Percentiles rank a stretch among this genome's conserved stretches.
Evolutionary conservation across 2,329 filamentous ascomycete species (phyloP).

Genomic region (Tolypocladium endophyticum): DNA sequence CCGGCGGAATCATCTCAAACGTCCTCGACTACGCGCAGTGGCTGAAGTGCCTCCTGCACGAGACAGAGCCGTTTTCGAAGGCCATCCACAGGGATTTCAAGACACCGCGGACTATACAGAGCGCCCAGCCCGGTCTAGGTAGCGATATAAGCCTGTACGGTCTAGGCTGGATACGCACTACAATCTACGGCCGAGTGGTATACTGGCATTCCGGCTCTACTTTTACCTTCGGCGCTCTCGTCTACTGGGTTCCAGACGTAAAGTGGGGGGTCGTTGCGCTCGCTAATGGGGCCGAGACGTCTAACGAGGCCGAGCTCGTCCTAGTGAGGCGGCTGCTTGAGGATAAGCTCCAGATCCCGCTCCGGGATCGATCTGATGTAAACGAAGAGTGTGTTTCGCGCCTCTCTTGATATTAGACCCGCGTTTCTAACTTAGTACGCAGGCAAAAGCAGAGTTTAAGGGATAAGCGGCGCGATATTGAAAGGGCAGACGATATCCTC

Average conservation of each 20-base stretch:
- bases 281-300: conserved; percentile 3
- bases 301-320: conserved; percentile 18
- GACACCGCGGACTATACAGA: conserved; percentile 17
- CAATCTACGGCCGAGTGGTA: conserved; percentile 14
- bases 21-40: conserved; percentile 41
- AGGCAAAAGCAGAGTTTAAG: neutral
- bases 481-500: conserved; percentile 17
- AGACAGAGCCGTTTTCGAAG: conserved; percentile 12
- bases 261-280: neutral
- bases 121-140: neutral
- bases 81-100: conserved; percentile 17
- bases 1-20: conserved; percentile 32
- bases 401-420: neutral
- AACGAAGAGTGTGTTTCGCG: conserved; percentile 4
- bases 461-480: conserved; percentile 11
- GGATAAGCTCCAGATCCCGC: conserved; percentile 15
- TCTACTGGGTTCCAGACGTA: conserved; percentile 18
- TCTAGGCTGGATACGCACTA: conserved; percentile 17
- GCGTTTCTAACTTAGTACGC: too few species aligned
- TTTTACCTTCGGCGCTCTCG: conserved; percentile 13
- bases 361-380: conserved; percentile 9
- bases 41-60: conserved; percentile 34
- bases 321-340: conserved; percentile 18
- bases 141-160: conserved; percentile 15
- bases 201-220: conserved; percentile 19